Evolutionary conservation across 2,329 filamentous ascomycete species (phyloP).

Genomic region (Beauveria caledonica): DNA sequence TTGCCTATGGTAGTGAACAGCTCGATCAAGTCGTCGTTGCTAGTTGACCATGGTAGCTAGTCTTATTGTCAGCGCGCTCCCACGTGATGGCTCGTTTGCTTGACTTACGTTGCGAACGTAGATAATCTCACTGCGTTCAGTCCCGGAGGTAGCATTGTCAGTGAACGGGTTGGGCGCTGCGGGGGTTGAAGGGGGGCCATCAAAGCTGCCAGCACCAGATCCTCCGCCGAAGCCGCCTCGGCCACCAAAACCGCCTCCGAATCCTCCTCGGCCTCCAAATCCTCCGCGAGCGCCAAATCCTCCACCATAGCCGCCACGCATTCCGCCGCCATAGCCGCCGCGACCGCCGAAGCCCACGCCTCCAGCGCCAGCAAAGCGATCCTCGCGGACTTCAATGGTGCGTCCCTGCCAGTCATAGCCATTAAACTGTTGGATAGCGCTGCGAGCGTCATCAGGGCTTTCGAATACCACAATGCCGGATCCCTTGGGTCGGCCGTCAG

Average conservation of each 20-base stretch:
- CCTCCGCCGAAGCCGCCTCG: constrained; percentile 42
- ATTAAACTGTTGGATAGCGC: constrained; percentile 95
- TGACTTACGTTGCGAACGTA: constrained; percentile 90
- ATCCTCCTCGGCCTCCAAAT: constrained; percentile 44
- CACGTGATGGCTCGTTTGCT: not conserved
- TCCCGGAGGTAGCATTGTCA: constrained; percentile 80
- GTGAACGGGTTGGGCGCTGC: constrained; percentile 82
- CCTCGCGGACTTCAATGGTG: constrained; percentile 86
- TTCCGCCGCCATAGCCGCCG: constrained; percentile 50
- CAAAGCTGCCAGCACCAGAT: constrained; percentile 31
- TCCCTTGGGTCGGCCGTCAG: constrained; percentile 89
- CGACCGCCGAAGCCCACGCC: constrained; percentile 48
- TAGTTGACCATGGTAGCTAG: constrained; percentile 95
- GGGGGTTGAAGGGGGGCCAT: constrained; percentile 39
- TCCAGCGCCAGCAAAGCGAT: constrained; percentile 70
- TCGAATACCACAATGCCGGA: constrained; percentile 97
- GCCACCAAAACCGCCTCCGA: constrained; percentile 40
- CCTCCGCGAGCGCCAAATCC: constrained; percentile 41
- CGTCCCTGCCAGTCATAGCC: constrained; percentile 98
- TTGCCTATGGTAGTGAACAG: constrained; percentile 97
- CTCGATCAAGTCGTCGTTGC: constrained; percentile 94
- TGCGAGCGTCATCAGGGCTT: constrained; percentile 86
- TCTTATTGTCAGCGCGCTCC: not conserved
- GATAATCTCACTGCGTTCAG: constrained; percentile 75
- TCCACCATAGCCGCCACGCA: constrained; percentile 51